Evolutionary conservation across 2,329 filamentous ascomycete species (phyloP).

Genomic region (Saccharata proteae): DNA sequence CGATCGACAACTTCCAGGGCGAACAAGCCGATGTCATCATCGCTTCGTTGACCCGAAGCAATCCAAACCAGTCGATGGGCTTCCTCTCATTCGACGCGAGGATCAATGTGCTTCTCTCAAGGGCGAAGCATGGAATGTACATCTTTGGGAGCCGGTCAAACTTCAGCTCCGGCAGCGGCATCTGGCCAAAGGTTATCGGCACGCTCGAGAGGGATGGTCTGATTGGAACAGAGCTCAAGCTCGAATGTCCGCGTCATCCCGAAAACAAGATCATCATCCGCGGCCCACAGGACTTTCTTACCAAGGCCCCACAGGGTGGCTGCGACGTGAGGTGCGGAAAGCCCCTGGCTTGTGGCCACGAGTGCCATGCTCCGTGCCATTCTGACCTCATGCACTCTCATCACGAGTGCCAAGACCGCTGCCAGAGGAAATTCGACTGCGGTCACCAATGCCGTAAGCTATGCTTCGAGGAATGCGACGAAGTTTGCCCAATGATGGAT

Average conservation of each 20-base stretch:
- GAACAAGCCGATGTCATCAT: conserved; percentile 63
- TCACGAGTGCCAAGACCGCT: too few species aligned
- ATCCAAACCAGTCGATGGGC: conserved; percentile 43
- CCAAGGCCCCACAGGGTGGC: conserved; percentile 19
- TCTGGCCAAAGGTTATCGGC: conserved; percentile 50
- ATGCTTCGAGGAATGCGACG: too few species aligned
- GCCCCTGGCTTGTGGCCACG: not conserved
- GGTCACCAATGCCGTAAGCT: too few species aligned
- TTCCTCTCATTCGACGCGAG: conserved; percentile 56
- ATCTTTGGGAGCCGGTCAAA: conserved; percentile 61
- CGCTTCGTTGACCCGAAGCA: conserved; percentile 60
- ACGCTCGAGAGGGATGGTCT: conserved; percentile 30
- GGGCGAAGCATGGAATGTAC: conserved; percentile 59
- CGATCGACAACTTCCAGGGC: conserved; percentile 66
- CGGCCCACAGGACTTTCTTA: conserved; percentile 17
- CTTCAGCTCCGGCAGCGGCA: conserved; percentile 40
- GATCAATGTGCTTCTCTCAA: conserved; percentile 56
- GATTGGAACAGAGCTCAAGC: conserved; percentile 12
- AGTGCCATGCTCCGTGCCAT: too few species aligned
- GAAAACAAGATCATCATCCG: conserved; percentile 14
- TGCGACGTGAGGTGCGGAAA: conserved; percentile 9
- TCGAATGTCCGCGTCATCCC: conserved; percentile 19
- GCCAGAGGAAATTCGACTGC: too few species aligned
- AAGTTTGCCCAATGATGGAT: too few species aligned
- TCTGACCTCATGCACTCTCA: too few species aligned